Evolutionary conservation across 2,329 filamentous ascomycete genomes (phyloP).

Genomic region (Torrubiella hemipterigena): DNA sequence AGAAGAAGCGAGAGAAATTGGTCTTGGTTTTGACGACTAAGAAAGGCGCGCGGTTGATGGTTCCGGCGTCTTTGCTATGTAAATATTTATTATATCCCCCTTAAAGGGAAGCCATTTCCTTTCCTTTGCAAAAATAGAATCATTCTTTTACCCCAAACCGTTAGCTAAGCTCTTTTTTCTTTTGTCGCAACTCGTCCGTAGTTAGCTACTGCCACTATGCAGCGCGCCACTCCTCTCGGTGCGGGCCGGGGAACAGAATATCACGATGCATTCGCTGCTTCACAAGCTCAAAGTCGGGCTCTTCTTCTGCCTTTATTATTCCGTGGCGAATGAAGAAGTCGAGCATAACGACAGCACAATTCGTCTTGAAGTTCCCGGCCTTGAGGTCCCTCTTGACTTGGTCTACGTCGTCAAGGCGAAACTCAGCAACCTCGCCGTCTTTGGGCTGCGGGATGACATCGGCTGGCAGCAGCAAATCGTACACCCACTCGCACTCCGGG

Average conservation of each 20-base stretch:
- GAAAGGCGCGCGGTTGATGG: constrained; percentile 9
- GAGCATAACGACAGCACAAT: constrained; percentile 72
- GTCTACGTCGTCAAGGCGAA: constrained; percentile 65
- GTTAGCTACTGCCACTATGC: no score
- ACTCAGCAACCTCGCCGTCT: constrained; percentile 82
- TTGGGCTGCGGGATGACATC: constrained; percentile 62
- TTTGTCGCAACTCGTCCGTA: constrained; percentile 3
- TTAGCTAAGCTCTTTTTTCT: constrained; percentile 1
- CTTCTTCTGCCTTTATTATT: constrained; percentile 66
- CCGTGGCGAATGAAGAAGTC: constrained; percentile 87
- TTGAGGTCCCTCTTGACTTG: constrained; percentile 60
- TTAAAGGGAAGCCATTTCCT: not conserved
- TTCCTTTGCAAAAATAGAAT: not conserved
- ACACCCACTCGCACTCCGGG: constrained; percentile 85
- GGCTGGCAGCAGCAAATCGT: constrained; percentile 67
- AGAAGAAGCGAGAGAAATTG: no score
- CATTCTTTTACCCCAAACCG: no score
- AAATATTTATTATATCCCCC: not conserved
- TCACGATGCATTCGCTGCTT: constrained; percentile 61
- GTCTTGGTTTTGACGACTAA: no score
- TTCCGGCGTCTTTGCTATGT: constrained; percentile 1
- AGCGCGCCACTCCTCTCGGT: constrained; percentile 24
- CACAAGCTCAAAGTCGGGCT: constrained; percentile 69
- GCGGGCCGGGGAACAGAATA: constrained; percentile 67
- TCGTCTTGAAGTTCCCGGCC: constrained; percentile 77